Percentiles rank a stretch among this genome's conserved stretches.
Evolutionary conservation across 192 early-diverging fungal species (phyloP).

Genomic region (Haplosporangium gracile): DNA sequence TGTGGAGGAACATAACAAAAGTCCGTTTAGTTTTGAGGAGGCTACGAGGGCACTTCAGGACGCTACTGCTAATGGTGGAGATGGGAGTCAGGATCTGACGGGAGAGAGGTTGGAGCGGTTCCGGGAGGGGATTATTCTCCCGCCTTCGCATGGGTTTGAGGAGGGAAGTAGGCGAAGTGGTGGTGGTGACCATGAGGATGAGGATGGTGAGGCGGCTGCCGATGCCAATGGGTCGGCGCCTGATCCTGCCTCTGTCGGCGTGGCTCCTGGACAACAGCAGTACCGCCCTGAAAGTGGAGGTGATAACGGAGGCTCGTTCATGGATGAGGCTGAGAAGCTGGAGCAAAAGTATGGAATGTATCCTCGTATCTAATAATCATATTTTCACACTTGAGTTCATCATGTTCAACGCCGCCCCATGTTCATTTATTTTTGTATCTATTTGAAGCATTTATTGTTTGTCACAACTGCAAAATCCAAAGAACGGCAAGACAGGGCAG

Average conservation of each 20-base stretch:
- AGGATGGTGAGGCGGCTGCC: not conserved
- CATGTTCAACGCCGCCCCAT: too few species aligned
- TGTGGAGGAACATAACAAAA: not conserved
- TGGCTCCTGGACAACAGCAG: too few species aligned
- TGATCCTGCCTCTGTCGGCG: not conserved
- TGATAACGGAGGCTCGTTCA: not conserved
- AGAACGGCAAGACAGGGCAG: too few species aligned
- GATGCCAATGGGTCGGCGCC: not conserved
- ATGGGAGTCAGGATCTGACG: conserved; percentile 1
- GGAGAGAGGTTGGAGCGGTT: conserved; percentile 31
- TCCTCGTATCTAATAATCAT: not conserved
- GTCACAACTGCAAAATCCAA: too few species aligned
- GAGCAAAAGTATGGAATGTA: conserved; percentile 13
- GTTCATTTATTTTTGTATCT: too few species aligned
- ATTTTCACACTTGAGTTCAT: not conserved
- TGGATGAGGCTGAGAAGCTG: conserved; percentile 20
- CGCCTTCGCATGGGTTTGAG: not conserved
- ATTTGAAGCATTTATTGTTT: too few species aligned
- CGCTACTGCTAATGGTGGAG: too few species aligned
- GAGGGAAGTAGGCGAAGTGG: not conserved
- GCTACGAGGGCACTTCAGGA: not conserved
- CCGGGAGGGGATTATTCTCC: conserved; percentile 42
- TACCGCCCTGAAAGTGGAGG: not conserved
- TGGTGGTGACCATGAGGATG: not conserved
- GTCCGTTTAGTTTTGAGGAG: not conserved